Base-by-base conservation (phyloP, 352 stramenopile genomes). In the Phytopythium helicoides region DNA sequence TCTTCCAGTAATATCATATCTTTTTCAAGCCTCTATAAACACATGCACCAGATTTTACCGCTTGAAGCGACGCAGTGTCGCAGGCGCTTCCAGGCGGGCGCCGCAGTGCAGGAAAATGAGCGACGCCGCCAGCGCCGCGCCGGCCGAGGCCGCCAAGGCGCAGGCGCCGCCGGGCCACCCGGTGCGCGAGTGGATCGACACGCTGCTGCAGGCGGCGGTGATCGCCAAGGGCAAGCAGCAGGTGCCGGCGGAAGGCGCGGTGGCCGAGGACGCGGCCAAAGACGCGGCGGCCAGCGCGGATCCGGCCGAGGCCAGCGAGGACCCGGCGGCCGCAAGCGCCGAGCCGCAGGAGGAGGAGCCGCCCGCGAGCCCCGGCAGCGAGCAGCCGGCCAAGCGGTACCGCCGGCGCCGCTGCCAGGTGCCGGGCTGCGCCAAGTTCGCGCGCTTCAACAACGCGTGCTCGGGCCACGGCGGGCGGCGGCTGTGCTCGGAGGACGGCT, bases 181-280 rank as follows among this genome's bases (percentile, higher is more conserved):
- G 21, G 72, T 86, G 23, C 69, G 72, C 15, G 81, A 89, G 63
- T 92, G 78, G 81, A 92, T 89, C 40, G 76, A 92, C 33, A 89
- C 78, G 49, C 66, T 92, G 23, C 74, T 92, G 14, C 79, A 87
- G 64, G 81, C 81, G 12, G 81, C 78, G 3, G 81, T 80, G 14
- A 88, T 92, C 50, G 80, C 81, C 23, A 87, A 86, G 51, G 72
- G 73, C 45, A 85, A 87, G 52, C 59, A 66, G 34, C 62, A 66
- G 44, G 15, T 35, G 36, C 25, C n/a, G n/a, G n/a, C n/a, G n/a
- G n/a, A n/a, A n/a, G n/a, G n/a, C n/a, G n/a, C n/a, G n/a, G n/a
- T n/a, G n/a, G n/a, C n/a, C n/a, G n/a, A n/a, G n/a, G n/a, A n/a
- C n/a, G n/a, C n/a, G n/a, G n/a, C n/a, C n/a, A n/a, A n/a, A n/a